Conservation (phyloP, 345 rosid species). For the Clarkia xantiana region DNA sequence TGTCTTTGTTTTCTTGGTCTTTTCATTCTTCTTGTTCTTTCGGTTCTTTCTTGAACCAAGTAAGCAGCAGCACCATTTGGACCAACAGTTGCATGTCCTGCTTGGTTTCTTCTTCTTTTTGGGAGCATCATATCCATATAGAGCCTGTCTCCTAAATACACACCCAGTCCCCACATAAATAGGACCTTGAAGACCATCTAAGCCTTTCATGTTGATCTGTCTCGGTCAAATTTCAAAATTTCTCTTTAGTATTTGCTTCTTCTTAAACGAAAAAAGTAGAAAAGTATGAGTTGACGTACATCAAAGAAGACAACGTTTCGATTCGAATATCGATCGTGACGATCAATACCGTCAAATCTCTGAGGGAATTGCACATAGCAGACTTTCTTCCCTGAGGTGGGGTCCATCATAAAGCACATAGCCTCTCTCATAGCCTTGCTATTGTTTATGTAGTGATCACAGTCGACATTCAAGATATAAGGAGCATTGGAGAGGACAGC, state of each 20-base stretch:
- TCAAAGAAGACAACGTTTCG: conserved; percentile 90
- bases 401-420: conserved; percentile 99
- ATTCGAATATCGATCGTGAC: conserved; percentile 90
- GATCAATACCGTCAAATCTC: conserved; percentile 97
- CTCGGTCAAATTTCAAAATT: conserved; percentile 3
- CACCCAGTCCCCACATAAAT: conserved; percentile 96
- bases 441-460: conserved; percentile 94
- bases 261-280: background rate
- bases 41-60: conserved; percentile 68
- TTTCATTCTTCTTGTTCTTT: conserved; percentile 46
- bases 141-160: conserved; percentile 89
- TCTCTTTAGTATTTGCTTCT: background rate
- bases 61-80: conserved; percentile 75
- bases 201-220: conserved; percentile 97
- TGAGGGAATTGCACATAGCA: conserved; percentile 99
- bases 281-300: conserved; percentile 31
- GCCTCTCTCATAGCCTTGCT: conserved; percentile 94
- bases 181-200: conserved; percentile 98
- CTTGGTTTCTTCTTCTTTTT: conserved; percentile 76
- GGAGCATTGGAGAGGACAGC: conserved; percentile 94
- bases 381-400: conserved; percentile 71
- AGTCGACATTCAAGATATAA: conserved; percentile 76
- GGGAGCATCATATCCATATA: conserved; percentile 89
- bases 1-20: conserved; percentile 45
- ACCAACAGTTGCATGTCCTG: conserved; percentile 92